Conservation (phyloP, 164 flowering plant species). For the Vitis riparia region DNA sequence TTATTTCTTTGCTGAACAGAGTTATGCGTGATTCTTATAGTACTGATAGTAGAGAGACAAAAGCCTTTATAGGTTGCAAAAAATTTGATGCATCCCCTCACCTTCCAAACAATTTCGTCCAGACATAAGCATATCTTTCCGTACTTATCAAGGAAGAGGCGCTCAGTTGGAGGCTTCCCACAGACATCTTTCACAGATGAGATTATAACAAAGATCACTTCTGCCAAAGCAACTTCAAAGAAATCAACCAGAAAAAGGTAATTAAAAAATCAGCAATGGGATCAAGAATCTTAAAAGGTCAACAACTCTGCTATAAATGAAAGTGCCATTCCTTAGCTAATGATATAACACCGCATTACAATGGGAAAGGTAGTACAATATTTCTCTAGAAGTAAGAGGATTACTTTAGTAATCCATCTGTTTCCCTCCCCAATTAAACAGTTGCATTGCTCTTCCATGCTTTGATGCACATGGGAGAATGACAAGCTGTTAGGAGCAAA, state of each 20-base stretch:
- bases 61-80: background rate
- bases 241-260: conserved; percentile 14
- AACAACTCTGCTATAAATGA: background rate
- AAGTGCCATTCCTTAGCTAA: conserved; percentile 3
- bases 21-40: too few species aligned
- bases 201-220: conserved; percentile 82
- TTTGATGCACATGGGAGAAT: background rate
- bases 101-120: conserved; percentile 97
- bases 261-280: background rate
- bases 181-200: conserved; percentile 93
- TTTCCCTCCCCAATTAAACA: background rate
- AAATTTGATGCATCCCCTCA: conserved; percentile 17
- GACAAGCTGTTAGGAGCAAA: background rate
- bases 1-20: too few species aligned
- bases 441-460: background rate
- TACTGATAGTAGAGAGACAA: background rate
- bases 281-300: background rate
- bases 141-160: conserved; percentile 86
- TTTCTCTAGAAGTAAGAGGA: background rate
- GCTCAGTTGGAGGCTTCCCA: conserved; percentile 94
- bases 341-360: background rate
- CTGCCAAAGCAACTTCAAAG: conserved; percentile 80
- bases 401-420: background rate
- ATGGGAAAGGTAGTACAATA: background rate
- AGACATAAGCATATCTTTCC: conserved; percentile 88